These are phyloP conservation scores for Boletus speciosus DNA, from an alignment of 768 basidiomycete species.

Conservation along the genomic window DNA sequence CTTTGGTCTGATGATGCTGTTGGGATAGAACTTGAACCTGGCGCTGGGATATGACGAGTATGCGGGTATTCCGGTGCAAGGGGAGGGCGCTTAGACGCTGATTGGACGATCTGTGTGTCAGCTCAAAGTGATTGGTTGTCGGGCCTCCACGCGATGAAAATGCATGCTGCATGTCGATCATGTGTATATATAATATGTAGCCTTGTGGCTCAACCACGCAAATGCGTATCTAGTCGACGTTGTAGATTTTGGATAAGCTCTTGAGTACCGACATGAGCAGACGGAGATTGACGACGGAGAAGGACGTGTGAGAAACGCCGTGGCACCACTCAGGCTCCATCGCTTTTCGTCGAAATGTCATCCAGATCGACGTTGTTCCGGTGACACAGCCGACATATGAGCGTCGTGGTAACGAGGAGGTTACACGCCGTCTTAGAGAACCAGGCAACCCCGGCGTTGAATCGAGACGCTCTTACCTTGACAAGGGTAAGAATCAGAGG, in stretches of 20 bases:
- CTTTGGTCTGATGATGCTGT: background rate
- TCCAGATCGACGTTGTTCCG: background rate
- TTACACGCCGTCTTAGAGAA: conserved; percentile 11
- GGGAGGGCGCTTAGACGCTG: conserved; percentile 1
- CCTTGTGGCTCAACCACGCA: background rate
- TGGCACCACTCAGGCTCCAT: too few species aligned
- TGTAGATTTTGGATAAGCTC: background rate
- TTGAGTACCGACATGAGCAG: too few species aligned
- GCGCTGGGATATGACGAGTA: conserved; percentile 85
- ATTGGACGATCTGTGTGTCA: background rate
- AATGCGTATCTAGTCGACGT: background rate
- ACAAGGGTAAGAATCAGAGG: conserved; percentile 6
- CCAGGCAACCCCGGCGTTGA: background rate
- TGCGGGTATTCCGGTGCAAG: conserved; percentile 60
- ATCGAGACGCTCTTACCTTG: conserved; percentile 1
- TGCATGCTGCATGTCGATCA: background rate
- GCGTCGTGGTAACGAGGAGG: conserved; percentile 7
- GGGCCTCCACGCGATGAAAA: background rate
- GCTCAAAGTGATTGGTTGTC: background rate
- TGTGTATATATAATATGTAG: background rate
- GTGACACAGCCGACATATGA: conserved; percentile 5
- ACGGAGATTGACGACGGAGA: too few species aligned
- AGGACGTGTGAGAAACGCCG: too few species aligned
- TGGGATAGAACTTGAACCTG: conserved; percentile 79
- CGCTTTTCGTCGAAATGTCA: background rate